phyloP scores from a whole-genome alignment of 139 green algal species.

The Gonium pectorale region DNA sequence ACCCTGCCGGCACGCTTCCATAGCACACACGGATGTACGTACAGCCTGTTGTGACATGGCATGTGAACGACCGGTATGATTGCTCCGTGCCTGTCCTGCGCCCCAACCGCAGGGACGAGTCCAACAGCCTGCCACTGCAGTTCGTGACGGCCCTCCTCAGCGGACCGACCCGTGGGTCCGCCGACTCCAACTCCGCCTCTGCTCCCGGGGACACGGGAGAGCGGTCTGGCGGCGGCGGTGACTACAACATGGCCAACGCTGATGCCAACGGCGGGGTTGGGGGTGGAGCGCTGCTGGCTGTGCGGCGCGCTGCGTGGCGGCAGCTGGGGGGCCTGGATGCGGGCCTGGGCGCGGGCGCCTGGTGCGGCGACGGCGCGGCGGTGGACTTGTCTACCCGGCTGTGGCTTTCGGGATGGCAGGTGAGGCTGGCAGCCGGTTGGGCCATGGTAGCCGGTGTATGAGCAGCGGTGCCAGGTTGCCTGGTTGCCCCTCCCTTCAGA shows the following conservation, averaged over 20 bases:
- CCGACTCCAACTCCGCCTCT: no score
- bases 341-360: background rate
- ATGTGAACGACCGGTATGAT: background rate
- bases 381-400: constrained; percentile 4
- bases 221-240: background rate
- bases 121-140: constrained; percentile 1
- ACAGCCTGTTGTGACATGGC: background rate
- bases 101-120: background rate
- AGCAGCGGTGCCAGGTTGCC: background rate
- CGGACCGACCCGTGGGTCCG: no score
- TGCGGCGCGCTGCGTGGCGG: background rate
- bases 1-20: background rate
- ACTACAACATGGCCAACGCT: background rate
- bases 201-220: no score
- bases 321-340: background rate
- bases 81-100: background rate
- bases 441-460: background rate
- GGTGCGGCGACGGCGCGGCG: background rate
- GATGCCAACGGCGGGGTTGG: background rate
- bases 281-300: background rate
- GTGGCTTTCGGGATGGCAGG: constrained; percentile 21
- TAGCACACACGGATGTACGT: background rate
- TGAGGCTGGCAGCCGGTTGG: background rate
- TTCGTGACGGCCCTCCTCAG: background rate
- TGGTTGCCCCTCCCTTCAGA: background rate